A percentile compares a stretch with the other conserved stretches of the same genome.
Evolutionary conservation across 345 rosid species (phyloP).

Genomic region (Camelina neglecta): DNA sequence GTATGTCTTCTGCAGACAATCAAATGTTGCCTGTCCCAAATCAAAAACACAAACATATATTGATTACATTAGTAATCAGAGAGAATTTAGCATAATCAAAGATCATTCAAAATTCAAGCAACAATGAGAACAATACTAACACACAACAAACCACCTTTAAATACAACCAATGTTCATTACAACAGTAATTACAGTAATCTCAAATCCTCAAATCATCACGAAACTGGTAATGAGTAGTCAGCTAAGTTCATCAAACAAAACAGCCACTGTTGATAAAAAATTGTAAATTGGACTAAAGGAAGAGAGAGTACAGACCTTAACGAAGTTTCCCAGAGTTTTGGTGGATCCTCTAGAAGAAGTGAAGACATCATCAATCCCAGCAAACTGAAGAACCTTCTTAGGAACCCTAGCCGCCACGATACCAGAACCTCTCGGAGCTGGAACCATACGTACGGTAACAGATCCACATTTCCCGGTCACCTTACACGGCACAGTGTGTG

Average conservation of each 20-base stretch:
- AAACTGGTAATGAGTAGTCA: neutral
- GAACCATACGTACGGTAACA: conserved; percentile 77
- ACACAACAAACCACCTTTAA: neutral
- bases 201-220: neutral
- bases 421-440: conserved; percentile 79
- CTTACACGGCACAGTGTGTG: conserved; percentile 76
- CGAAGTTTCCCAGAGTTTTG: conserved; percentile 74
- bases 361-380: conserved; percentile 76
- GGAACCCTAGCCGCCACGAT: conserved; percentile 83
- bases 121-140: neutral
- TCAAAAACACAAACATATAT: neutral
- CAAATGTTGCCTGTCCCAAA: conserved; percentile 22
- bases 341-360: conserved; percentile 75
- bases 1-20: conserved; percentile 34
- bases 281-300: no score
- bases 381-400: conserved; percentile 76
- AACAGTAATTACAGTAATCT: neutral
- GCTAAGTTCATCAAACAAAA: neutral
- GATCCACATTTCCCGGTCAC: conserved; percentile 80
- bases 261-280: neutral
- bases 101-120: neutral
- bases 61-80: neutral
- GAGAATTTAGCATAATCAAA: neutral
- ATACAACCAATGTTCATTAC: neutral
- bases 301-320: conserved; percentile 52